These are phyloP conservation scores for Neurospora sp. DNA, from an alignment of 2,329 filamentous ascomycete genomes.

Conservation along the genomic window DNA sequence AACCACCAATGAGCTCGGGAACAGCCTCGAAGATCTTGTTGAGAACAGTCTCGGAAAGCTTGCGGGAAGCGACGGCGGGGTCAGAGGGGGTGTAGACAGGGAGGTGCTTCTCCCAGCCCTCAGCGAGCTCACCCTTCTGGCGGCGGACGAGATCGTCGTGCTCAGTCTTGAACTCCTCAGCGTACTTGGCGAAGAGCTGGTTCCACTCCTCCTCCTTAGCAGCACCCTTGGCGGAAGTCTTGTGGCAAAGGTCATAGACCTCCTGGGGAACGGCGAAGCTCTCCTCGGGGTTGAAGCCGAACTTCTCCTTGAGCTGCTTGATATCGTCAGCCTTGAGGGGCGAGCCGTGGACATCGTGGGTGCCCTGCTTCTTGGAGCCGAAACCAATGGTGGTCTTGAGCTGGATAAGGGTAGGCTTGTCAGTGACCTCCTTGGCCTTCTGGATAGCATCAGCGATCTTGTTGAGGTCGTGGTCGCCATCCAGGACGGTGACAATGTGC, in stretches of 20 bases:
- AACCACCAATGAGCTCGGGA: slow-evolving; percentile 90
- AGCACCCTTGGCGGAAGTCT: slow-evolving; percentile 77
- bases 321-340: slow-evolving; percentile 91
- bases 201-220: slow-evolving; percentile 93
- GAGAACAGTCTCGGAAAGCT: slow-evolving; percentile 91
- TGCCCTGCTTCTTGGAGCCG: slow-evolving; percentile 87
- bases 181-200: slow-evolving; percentile 81
- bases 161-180: slow-evolving; percentile 65
- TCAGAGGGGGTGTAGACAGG: slow-evolving; percentile 85
- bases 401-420: slow-evolving; percentile 97
- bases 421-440: slow-evolving; percentile 74
- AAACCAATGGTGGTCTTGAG: slow-evolving; percentile 95
- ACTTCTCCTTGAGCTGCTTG: slow-evolving; percentile 87
- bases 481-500: slow-evolving; percentile 75
- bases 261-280: slow-evolving; percentile 87
- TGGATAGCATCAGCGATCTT: slow-evolving; percentile 82
- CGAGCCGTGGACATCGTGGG: slow-evolving; percentile 91
- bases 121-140: slow-evolving; percentile 72
- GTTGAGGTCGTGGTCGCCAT: slow-evolving; percentile 83
- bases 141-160: slow-evolving; percentile 74
- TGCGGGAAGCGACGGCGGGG: slow-evolving; percentile 79
- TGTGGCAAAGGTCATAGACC: slow-evolving; percentile 84
- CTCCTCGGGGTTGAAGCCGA: slow-evolving; percentile 92
- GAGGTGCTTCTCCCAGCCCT: slow-evolving; percentile 92
- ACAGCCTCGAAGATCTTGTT: slow-evolving; percentile 73